Base-by-base conservation (phyloP, 202 grass and related monocot genomes). In the Schoenoplectus tabernaemontani region DNA sequence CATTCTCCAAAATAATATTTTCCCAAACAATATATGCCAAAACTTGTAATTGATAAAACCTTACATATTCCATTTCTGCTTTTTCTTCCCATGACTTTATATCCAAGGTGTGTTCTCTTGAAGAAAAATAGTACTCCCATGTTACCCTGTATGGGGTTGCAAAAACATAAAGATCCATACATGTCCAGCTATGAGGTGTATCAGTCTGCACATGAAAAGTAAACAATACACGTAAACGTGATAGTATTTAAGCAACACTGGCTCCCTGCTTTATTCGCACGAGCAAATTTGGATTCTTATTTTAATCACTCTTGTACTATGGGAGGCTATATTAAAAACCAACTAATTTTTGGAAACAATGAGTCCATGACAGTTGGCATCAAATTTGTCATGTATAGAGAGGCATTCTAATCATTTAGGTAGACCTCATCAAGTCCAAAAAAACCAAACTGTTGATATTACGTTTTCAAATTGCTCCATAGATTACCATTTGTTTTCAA, bases 151-250 rank as follows among this genome's bases (percentile, higher is more conserved):
- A 97, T 69, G 93, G 93, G 19, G 93, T 93, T 67, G 91, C 93
- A 89, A 97, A 93, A 66, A 97, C 93, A 70, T 97, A 97, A 12
- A 97, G 90, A 84, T 97, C 93, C 93, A 97, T 97, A 83, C 93
- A 97, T 12, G 93, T 90, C 93, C 93, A 97, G 11, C 93, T 97
- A 69, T 93, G 87, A 72, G 90, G 87, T 72, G 59, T 84, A 84
- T 69, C 83, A 85, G 91, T 91, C 93, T 97, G 79, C 69, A 88
- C 16, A 75, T 48, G 50, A 48, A 46, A 48, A 72, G 67, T 54
- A 75, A 75, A 75, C 28, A 54, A 36, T 0, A 36, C 47, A 75
- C 17, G 13, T 74, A 33, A 70, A 70, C 39, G 3, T 56, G 70
- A 54, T 28, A 20, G 47, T 36, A 15, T 34, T 36, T 19, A 54